Evolutionary conservation across 2,329 filamentous ascomycete species (phyloP).

Genomic region (Aspergillus ruber): DNA sequence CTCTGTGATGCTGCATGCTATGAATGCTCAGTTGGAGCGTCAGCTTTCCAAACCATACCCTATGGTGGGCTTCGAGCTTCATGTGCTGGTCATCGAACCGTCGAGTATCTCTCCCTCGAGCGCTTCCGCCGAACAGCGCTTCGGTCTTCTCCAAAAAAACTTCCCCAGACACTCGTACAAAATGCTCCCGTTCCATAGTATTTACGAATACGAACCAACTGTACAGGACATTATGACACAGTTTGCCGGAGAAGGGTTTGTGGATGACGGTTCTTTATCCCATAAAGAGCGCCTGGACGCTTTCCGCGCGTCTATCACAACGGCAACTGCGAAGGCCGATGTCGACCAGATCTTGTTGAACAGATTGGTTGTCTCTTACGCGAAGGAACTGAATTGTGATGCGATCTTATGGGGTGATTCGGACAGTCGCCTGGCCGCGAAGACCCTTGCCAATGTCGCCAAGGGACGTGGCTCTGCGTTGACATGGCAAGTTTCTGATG

Average conservation of each 20-base stretch:
- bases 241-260: conserved; percentile 22
- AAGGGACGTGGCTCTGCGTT: conserved; percentile 83
- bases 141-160: conserved; percentile 45
- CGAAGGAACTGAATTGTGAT: conserved; percentile 55
- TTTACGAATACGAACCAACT: conserved; percentile 43
- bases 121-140: conserved; percentile 20
- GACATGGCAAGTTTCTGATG: conserved; percentile 76
- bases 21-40: conserved; percentile 62
- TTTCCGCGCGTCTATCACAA: conserved; percentile 58
- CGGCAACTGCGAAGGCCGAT: conserved; percentile 70
- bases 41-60: conserved; percentile 58
- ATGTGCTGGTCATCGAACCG: conserved; percentile 38
- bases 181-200: conserved; percentile 56
- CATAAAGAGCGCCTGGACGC: conserved; percentile 45
- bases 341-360: conserved; percentile 64
- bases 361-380: conserved; percentile 62
- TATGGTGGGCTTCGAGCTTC: conserved; percentile 61
- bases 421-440: conserved; percentile 80
- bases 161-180: conserved; percentile 64
- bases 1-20: conserved; percentile 65
- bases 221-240: conserved; percentile 27
- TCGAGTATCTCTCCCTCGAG: conserved; percentile 20
- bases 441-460: conserved; percentile 78
- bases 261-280: conserved; percentile 21
- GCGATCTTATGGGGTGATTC: conserved; percentile 76